Evolutionary conservation across 2,329 filamentous ascomycete genomes (phyloP).

Genomic region (Nothophoma quercina): DNA sequence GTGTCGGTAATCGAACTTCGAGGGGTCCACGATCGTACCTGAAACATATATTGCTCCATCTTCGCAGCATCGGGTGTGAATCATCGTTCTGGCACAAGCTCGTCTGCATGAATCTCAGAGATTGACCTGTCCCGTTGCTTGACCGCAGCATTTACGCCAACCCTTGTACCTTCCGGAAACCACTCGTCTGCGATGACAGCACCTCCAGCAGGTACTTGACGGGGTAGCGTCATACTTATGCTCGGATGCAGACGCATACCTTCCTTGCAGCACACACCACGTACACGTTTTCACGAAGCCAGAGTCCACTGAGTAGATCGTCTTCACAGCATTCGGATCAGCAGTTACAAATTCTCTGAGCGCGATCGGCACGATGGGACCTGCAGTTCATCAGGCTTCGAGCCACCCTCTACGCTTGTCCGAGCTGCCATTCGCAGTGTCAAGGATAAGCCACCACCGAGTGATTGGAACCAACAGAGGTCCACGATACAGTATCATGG

Average conservation of each 20-base stretch:
- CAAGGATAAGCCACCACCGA: too few species aligned
- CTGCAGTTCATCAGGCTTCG: too few species aligned
- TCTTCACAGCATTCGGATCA: background rate
- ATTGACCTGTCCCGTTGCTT: background rate
- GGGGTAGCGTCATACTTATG: slow-evolving; percentile 25
- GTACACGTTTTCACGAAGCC: background rate
- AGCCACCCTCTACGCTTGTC: too few species aligned
- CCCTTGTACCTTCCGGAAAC: slow-evolving; percentile 48
- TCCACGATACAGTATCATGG: too few species aligned
- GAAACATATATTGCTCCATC: background rate
- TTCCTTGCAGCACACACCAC: slow-evolving; percentile 56
- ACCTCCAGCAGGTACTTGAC: slow-evolving; percentile 31
- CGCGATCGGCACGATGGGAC: slow-evolving; percentile 32
- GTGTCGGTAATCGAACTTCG: too few species aligned
- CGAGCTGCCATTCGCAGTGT: too few species aligned
- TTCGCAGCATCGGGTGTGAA: background rate
- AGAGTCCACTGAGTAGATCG: background rate
- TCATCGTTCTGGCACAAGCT: background rate
- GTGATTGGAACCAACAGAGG: too few species aligned
- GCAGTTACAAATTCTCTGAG: background rate
- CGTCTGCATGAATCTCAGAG: background rate
- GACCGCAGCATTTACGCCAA: slow-evolving; percentile 50
- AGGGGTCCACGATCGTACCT: background rate
- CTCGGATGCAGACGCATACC: slow-evolving; percentile 52
- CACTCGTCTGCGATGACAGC: slow-evolving; percentile 24